Evolutionary conservation across 345 rosid species (phyloP).

Genomic region (Gossypium longicalyx): DNA sequence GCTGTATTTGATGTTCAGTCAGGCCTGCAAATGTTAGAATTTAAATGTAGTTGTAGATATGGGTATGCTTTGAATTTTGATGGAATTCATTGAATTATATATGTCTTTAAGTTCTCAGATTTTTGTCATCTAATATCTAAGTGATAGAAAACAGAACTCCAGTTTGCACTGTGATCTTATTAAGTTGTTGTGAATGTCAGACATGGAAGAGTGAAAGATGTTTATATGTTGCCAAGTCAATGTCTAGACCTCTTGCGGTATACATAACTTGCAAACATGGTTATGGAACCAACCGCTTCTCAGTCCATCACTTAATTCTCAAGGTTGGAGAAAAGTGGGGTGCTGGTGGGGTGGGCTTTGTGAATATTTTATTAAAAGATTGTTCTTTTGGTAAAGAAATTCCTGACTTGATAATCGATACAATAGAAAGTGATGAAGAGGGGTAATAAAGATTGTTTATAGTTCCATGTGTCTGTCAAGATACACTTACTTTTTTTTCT

Average conservation of each 20-base stretch:
- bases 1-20: neutral
- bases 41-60: neutral
- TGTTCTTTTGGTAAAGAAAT: conserved; percentile 7
- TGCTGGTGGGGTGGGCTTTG: conserved; percentile 4
- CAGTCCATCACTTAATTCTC: neutral
- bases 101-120: neutral
- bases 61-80: neutral
- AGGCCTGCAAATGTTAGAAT: neutral
- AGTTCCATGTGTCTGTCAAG: neutral
- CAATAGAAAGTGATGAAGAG: conserved; percentile 3
- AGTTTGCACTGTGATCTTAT: neutral
- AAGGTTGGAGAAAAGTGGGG: neutral
- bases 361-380: neutral
- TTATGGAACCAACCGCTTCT: neutral
- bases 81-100: neutral
- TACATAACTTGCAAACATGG: neutral
- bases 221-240: neutral
- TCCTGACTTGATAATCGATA: conserved; percentile 16
- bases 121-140: neutral
- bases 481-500: neutral
- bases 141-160: neutral
- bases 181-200: neutral
- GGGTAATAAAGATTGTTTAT: neutral
- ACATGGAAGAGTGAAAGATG: neutral
- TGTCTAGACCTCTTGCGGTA: neutral